Percentiles rank a stretch among this genome's conserved stretches.
These are phyloP conservation scores for Chrysosporium keratinophilum DNA, from an alignment of 2,329 filamentous ascomycete genomes.

Conservation along the genomic window DNA sequence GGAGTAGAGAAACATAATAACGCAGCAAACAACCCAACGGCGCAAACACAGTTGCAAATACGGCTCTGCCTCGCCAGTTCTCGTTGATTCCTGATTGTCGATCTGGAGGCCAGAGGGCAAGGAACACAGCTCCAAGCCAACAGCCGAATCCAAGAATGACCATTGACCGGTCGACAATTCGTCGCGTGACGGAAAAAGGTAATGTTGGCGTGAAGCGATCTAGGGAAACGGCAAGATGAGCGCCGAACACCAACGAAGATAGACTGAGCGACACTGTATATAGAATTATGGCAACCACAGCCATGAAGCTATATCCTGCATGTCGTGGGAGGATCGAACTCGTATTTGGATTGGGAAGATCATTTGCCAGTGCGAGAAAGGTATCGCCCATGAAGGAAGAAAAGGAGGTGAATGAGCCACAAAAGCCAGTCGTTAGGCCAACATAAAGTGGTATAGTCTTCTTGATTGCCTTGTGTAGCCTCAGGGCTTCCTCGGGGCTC, in stretches of 20 bases:
- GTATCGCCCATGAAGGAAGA: slow-evolving; percentile 72
- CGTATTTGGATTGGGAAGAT: slow-evolving; percentile 47
- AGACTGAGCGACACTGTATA: slow-evolving; percentile 61
- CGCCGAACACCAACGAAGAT: slow-evolving; percentile 58
- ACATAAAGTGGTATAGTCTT: slow-evolving; percentile 85
- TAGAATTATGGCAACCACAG: slow-evolving; percentile 64
- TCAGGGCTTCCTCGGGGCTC: slow-evolving; percentile 32
- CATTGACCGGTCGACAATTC: slow-evolving; percentile 52
- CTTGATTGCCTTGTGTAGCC: slow-evolving; percentile 55
- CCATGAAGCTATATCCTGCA: slow-evolving; percentile 73
- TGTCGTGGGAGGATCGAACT: slow-evolving; percentile 46
- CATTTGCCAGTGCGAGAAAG: slow-evolving; percentile 70
- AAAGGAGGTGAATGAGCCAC: slow-evolving; percentile 82
- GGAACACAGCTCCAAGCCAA: slow-evolving; percentile 67
- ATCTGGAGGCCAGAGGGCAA: slow-evolving; percentile 62
- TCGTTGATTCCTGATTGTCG: slow-evolving; percentile 35
- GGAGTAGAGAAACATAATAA: slow-evolving; percentile 58
- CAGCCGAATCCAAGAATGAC: slow-evolving; percentile 58
- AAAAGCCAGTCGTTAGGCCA: slow-evolving; percentile 76
- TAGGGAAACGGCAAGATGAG: slow-evolving; percentile 59
- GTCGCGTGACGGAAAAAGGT: slow-evolving; percentile 47
- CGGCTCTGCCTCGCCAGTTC: slow-evolving; percentile 62
- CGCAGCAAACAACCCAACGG: slow-evolving; percentile 66
- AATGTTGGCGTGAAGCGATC: slow-evolving; percentile 51
- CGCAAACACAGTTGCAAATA: slow-evolving; percentile 72